These are phyloP conservation scores for Chlorella sp. DNA, from an alignment of 139 green algal genomes.

Conservation along the genomic window DNA sequence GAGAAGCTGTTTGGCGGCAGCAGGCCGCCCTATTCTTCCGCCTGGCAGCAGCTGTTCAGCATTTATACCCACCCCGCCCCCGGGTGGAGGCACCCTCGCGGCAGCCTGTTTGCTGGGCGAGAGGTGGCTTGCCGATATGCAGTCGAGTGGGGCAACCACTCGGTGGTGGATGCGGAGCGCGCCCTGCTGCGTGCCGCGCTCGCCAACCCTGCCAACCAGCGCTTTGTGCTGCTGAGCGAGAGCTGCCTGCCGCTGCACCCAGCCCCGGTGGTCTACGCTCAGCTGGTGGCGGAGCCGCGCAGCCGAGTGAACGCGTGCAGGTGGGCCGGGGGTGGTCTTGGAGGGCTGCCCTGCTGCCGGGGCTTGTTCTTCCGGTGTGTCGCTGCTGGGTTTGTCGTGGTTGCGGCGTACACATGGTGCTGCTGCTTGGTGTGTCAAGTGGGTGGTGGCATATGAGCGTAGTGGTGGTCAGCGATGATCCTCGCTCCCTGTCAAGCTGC, in stretches of 20 bases:
- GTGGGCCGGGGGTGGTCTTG: background rate
- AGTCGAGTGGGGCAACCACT: constrained; percentile 45
- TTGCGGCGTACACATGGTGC: no score
- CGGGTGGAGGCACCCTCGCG: constrained; percentile 1
- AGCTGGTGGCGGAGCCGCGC: constrained; percentile 40
- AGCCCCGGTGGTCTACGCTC: constrained; percentile 36
- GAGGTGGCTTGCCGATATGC: constrained; percentile 23
- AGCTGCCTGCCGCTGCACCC: constrained; percentile 51
- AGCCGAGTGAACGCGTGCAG: constrained; percentile 57
- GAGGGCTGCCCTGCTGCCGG: background rate
- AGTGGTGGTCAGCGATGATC: no score
- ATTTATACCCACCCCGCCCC: constrained; percentile 51
- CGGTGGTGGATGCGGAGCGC: constrained; percentile 44
- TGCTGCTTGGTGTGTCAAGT: no score
- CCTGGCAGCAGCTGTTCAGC: constrained; percentile 39
- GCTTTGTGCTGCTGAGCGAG: constrained; percentile 57
- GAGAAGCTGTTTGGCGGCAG: background rate
- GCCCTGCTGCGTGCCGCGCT: constrained; percentile 52
- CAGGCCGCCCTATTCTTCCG: background rate
- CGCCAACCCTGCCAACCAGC: constrained; percentile 50
- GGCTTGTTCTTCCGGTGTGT: no score
- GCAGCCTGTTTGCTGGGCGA: constrained; percentile 42
- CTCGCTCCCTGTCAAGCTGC: no score
- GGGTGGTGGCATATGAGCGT: no score
- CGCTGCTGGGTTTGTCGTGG: no score